Conservation (phyloP, 78 protist genomes). For the Dictyostelium capitatum region DNA sequence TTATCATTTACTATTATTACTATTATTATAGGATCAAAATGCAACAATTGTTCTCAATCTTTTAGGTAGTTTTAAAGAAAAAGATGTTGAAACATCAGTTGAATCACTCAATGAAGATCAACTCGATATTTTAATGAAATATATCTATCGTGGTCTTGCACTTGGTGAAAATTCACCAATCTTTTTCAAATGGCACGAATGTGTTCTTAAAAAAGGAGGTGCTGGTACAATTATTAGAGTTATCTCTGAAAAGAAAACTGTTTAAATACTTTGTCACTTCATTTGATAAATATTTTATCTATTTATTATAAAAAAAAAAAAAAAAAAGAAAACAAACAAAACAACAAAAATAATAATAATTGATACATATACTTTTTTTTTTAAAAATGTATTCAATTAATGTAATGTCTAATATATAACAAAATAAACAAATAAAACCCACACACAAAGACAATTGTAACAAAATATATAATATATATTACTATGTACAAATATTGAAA, state of each 20-base stretch:
- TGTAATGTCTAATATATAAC: neutral
- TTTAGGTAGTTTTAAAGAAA: slow-evolving; percentile 72
- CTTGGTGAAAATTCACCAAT: slow-evolving; percentile 50
- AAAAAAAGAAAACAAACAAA: neutral
- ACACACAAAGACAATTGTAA: neutral
- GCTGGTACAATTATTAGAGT: slow-evolving; percentile 82
- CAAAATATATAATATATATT: neutral
- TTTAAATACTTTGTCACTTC: slow-evolving; percentile 32
- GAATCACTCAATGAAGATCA: slow-evolving; percentile 78
- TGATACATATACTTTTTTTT: neutral
- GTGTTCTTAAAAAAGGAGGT: slow-evolving; percentile 82
- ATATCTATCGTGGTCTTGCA: slow-evolving; percentile 82
- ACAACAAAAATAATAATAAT: neutral
- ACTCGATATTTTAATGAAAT: slow-evolving; percentile 86
- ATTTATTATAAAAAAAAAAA: neutral
- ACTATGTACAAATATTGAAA: neutral
- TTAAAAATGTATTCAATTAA: neutral
- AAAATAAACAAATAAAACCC: neutral
- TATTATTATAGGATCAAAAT: slow-evolving; percentile 57
- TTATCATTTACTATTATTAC: neutral
- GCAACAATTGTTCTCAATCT: slow-evolving; percentile 49
- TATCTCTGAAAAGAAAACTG: slow-evolving; percentile 78
- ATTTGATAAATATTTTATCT: neutral
- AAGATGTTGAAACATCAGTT: slow-evolving; percentile 70
- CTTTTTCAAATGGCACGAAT: slow-evolving; percentile 89